Evolutionary conservation across 2,329 filamentous ascomycete genomes (phyloP).

Genomic region (Diaporthe destruens): DNA sequence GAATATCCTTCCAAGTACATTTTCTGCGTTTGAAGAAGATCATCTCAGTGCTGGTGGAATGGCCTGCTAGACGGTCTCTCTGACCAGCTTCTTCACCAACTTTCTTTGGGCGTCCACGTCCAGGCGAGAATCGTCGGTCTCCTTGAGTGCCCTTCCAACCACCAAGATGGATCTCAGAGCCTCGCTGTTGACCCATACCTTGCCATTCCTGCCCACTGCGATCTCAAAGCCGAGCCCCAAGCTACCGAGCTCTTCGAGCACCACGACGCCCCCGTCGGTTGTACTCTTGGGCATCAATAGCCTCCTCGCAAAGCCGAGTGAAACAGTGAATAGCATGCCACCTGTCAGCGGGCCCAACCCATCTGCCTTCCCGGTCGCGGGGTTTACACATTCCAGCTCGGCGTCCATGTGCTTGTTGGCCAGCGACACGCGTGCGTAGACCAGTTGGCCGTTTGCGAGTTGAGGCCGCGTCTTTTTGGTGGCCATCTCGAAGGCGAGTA

Average conservation of each 20-base stretch:
- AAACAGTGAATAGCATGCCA: conserved; percentile 89
- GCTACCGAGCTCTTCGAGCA: conserved; percentile 82
- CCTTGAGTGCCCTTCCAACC: conserved; percentile 82
- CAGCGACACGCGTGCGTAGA: conserved; percentile 87
- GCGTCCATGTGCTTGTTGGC: conserved; percentile 84
- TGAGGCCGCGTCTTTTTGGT: conserved; percentile 92
- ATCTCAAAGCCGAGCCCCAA: conserved; percentile 91
- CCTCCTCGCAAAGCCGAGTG: conserved; percentile 83
- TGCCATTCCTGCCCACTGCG: conserved; percentile 91
- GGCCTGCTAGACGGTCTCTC: conserved; percentile 60
- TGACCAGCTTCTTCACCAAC: conserved; percentile 75
- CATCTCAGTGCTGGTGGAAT: background rate
- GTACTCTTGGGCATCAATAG: conserved; percentile 75
- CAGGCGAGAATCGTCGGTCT: conserved; percentile 79
- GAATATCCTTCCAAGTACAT: background rate
- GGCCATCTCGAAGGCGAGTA: conserved; percentile 92
- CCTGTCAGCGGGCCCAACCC: conserved; percentile 86
- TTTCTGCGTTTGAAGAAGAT: background rate
- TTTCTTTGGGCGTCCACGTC: conserved; percentile 77
- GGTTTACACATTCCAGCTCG: conserved; percentile 90
- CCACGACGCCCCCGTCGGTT: conserved; percentile 73
- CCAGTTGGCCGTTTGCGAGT: conserved; percentile 79
- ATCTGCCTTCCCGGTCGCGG: conserved; percentile 87
- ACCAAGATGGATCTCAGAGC: conserved; percentile 78
- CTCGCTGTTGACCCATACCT: conserved; percentile 90